A percentile compares a stretch with the other conserved stretches of the same genome.
Conservation (phyloP, 2,329 filamentous ascomycete genomes). For the Diaporthe batatas region DNA sequence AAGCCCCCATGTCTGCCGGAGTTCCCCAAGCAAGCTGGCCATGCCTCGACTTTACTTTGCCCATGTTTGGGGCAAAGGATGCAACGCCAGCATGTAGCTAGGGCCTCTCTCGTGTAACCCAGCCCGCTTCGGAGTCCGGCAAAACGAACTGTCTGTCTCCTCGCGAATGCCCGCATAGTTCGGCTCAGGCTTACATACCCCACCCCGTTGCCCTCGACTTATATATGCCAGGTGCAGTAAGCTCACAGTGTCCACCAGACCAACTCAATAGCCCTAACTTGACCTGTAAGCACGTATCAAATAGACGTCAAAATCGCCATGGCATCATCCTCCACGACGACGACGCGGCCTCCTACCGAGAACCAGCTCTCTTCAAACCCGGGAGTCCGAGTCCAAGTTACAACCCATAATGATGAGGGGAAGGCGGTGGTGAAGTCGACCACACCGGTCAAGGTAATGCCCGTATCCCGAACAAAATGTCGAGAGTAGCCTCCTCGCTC, state of each 20-base stretch:
- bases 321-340: slow-evolving; percentile 41
- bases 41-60: background rate
- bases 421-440: slow-evolving; percentile 40
- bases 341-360: slow-evolving; percentile 42
- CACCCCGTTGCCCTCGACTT: background rate
- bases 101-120: background rate
- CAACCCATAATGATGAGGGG: slow-evolving; percentile 38
- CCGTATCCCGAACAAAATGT: background rate
- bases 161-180: background rate
- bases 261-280: no score
- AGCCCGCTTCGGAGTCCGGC: slow-evolving; percentile 22
- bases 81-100: background rate
- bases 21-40: background rate
- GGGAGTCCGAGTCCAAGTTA: slow-evolving; percentile 37
- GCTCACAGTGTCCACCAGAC: background rate
- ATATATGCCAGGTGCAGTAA: background rate
- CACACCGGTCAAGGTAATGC: slow-evolving; percentile 38
- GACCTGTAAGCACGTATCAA: background rate
- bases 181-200: background rate
- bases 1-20: background rate
- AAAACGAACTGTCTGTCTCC: background rate
- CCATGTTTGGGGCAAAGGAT: background rate
- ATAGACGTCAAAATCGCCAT: slow-evolving; percentile 53
- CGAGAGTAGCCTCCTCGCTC: background rate
- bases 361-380: slow-evolving; percentile 39